phyloP scores from a whole-genome alignment of 2,329 filamentous ascomycete genomes.

The Claviceps maximensis region DNA sequence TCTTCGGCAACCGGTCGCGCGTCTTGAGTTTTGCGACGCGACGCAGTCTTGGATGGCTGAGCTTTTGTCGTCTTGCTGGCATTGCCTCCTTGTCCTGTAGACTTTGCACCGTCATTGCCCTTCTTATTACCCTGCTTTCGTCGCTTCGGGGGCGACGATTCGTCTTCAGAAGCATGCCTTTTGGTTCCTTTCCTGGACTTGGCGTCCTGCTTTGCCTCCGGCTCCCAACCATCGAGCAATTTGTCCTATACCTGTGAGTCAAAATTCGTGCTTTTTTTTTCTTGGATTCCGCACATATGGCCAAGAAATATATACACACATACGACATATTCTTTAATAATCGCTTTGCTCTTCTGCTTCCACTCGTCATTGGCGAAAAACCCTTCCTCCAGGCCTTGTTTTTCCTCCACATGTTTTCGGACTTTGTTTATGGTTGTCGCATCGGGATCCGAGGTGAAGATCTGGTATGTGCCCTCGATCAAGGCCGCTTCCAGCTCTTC shows the following conservation, averaged over 20 bases:
- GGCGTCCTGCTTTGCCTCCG: conserved; percentile 17
- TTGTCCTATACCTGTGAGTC: conserved; percentile 17
- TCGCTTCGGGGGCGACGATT: conserved; percentile 15
- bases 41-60: conserved; percentile 5
- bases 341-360: conserved; percentile 44
- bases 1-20: conserved; percentile 3
- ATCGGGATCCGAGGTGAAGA: conserved; percentile 32
- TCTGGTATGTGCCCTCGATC: conserved; percentile 29
- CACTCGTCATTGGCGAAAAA: conserved; percentile 38
- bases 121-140: conserved; percentile 14
- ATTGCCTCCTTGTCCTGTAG: neutral
- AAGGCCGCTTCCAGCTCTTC: conserved; percentile 33
- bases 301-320: conserved; percentile 13
- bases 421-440: conserved; percentile 43
- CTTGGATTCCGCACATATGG: neutral
- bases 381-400: conserved; percentile 33
- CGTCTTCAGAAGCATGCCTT: conserved; percentile 20
- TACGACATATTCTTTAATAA: conserved; percentile 45
- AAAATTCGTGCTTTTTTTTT: neutral
- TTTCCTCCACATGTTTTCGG: conserved; percentile 37
- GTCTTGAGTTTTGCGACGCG: conserved; percentile 7
- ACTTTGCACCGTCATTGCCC: conserved; percentile 8
- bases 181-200: conserved; percentile 18
- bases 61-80: conserved; percentile 2
- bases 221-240: conserved; percentile 23